These are phyloP conservation scores for Pythium scleroteichum DNA, from an alignment of 352 stramenopile genomes.

Conservation along the genomic window DNA sequence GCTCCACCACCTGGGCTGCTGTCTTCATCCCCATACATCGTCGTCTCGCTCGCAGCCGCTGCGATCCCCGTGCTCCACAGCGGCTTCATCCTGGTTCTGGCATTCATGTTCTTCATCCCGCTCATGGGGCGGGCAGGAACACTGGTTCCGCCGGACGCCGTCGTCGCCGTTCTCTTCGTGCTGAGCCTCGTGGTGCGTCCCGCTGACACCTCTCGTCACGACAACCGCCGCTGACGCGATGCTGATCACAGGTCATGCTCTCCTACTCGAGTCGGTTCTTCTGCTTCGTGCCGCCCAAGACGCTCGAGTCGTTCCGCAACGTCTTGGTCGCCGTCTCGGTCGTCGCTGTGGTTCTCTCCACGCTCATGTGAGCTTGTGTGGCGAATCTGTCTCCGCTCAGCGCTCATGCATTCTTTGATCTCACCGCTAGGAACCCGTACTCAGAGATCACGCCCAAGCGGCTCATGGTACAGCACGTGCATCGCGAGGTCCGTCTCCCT, in stretches of 20 bases:
- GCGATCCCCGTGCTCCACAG: constrained; percentile 65
- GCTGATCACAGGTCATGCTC: constrained; percentile 18
- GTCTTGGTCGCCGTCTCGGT: constrained; percentile 39
- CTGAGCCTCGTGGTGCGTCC: constrained; percentile 47
- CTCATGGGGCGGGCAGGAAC: constrained; percentile 65
- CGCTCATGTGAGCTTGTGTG: constrained; percentile 39
- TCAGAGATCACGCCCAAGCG: constrained; percentile 68
- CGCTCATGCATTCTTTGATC: too few relatives aligned
- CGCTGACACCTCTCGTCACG: not conserved
- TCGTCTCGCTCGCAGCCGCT: constrained; percentile 46
- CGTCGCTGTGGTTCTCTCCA: constrained; percentile 43
- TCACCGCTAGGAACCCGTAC: constrained; percentile 66
- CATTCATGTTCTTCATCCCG: constrained; percentile 75
- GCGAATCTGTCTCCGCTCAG: not conserved
- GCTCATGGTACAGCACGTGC: constrained; percentile 67
- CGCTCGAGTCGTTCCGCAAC: constrained; percentile 45
- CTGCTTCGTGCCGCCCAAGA: constrained; percentile 57
- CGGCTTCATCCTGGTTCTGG: constrained; percentile 52
- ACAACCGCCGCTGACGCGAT: not conserved
- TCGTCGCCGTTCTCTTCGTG: constrained; percentile 52
- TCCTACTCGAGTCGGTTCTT: constrained; percentile 71
- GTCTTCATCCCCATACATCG: constrained; percentile 46
- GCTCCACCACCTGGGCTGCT: constrained; percentile 42
- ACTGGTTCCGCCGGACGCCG: constrained; percentile 52
- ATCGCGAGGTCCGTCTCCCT: constrained; percentile 48